phyloP scores from a whole-genome alignment of 371 early-diverging fungal genomes.

The Catenaria anguillulae region DNA sequence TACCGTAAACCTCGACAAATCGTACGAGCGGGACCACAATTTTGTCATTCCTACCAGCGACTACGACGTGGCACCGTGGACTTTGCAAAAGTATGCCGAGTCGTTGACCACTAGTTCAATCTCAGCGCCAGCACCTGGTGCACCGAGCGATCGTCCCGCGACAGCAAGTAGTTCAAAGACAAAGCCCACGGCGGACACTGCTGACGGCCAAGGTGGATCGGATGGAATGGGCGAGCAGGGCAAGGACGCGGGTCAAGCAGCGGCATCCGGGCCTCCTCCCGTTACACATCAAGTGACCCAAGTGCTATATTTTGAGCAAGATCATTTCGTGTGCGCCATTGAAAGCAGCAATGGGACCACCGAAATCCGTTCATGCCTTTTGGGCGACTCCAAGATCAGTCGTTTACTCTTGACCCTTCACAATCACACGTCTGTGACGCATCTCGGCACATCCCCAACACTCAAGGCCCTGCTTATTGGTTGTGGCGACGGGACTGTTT shows the following conservation, averaged over 20 bases:
- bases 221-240: not conserved
- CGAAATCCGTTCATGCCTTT: slow-evolving; percentile 25
- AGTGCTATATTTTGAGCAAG: slow-evolving; percentile 24
- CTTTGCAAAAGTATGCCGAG: not conserved
- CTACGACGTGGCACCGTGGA: not conserved
- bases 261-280: slow-evolving; percentile 15
- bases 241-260: not conserved
- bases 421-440: slow-evolving; percentile 13
- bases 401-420: slow-evolving; percentile 23
- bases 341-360: slow-evolving; percentile 12
- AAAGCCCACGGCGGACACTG: not conserved
- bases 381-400: slow-evolving; percentile 16
- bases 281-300: slow-evolving; percentile 17
- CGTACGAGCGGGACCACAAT: not conserved
- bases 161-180: no score
- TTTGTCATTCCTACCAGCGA: not conserved
- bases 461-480: slow-evolving; percentile 25
- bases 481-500: slow-evolving; percentile 22
- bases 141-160: no score
- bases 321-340: slow-evolving; percentile 27
- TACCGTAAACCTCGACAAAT: not conserved
- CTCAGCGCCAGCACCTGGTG: no score
- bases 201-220: not conserved
- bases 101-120: not conserved
- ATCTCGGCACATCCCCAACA: slow-evolving; percentile 19